Evolutionary conservation across 2,329 filamentous ascomycete genomes (phyloP), one percentile per base, ranked within the genome.

Genomic region (Sclerotinia nivalis): DNA sequence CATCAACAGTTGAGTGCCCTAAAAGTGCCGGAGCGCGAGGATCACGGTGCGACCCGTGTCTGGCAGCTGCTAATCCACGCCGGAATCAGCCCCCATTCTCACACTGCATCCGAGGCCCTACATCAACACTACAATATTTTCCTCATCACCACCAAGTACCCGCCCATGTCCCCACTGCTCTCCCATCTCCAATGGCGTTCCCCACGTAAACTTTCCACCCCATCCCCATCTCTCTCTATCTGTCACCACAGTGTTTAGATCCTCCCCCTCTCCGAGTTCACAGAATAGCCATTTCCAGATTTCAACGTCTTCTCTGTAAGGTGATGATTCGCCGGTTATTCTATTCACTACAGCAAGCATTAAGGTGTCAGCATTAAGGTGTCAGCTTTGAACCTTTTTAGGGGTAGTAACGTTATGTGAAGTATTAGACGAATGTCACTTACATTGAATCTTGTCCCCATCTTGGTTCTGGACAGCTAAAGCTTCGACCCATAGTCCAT

Each of bases 201-300:
- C 56, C 56, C 56, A 59, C 2, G 56, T 59, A 3, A 59, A 59
- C n/a, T 59, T 59, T 18, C 56, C 56, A 20, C 34, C 56, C 56
- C 37, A 59, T 59, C 56, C 56, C 56, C 56, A 59, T 5, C 56
- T n/a, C 12, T 40, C 34, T n/a, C 8, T 59, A 18, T 59, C 37
- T 34, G 56, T 59, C 34, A 59, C 37, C 13, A 43, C 37, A 18
- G 22, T 59, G 34, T 59, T 59, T 12, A 43, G 2, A 18, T 59
- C 37, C 7, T 59, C 56, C 6, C 56, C 56, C 13, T 59, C 56
- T 25, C 56, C 22, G 7, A 59, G 56, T 1, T 59, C 56, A 59
- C 56, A 59, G 34, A 59, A 59, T n/a, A 59, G 18, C 56, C 56
- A 59, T 22, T 59, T 59, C 55, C 56, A 59, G 56, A 59, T 13